Evolutionary conservation across 768 basidiomycete genomes (phyloP).

Genomic region (Termitomyces sp.): DNA sequence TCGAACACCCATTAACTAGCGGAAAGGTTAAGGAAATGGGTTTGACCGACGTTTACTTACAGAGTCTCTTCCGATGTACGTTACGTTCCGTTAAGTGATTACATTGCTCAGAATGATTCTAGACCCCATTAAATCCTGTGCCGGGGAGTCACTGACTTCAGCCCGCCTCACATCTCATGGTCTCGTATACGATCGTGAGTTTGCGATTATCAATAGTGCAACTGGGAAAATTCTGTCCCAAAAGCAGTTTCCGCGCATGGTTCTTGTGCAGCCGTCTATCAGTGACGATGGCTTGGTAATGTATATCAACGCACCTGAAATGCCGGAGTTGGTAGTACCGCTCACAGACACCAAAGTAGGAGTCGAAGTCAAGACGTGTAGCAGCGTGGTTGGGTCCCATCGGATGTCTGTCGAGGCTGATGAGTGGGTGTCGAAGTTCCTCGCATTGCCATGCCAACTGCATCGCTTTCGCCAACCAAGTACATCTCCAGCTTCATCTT

Average conservation of each 20-base stretch:
- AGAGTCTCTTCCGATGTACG: constrained; percentile 12
- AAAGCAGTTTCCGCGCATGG: constrained; percentile 13
- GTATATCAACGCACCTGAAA: constrained; percentile 7
- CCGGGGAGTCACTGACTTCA: constrained; percentile 4
- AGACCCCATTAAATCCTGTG: constrained; percentile 15
- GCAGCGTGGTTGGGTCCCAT: not conserved
- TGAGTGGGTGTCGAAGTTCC: constrained; percentile 10
- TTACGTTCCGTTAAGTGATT: not conserved
- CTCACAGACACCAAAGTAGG: not conserved
- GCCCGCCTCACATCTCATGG: constrained; percentile 4
- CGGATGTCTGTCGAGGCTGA: constrained; percentile 8
- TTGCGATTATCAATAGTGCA: constrained; percentile 7
- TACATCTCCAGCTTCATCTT: not conserved
- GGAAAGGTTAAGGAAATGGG: not conserved
- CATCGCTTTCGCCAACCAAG: constrained; percentile 1
- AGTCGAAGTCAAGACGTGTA: not conserved
- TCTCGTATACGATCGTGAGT: constrained; percentile 10
- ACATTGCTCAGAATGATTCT: not conserved
- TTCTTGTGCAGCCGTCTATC: constrained; percentile 10
- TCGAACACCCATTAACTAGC: not conserved
- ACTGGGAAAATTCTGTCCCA: constrained; percentile 10
- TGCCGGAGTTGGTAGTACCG: constrained; percentile 4
- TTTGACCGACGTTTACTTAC: not conserved
- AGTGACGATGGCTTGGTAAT: constrained; percentile 1
- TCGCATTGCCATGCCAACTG: constrained; percentile 9